Conservation (phyloP, 1,139 yeast genomes). For the Sugiyamaella xylanicola region DNA sequence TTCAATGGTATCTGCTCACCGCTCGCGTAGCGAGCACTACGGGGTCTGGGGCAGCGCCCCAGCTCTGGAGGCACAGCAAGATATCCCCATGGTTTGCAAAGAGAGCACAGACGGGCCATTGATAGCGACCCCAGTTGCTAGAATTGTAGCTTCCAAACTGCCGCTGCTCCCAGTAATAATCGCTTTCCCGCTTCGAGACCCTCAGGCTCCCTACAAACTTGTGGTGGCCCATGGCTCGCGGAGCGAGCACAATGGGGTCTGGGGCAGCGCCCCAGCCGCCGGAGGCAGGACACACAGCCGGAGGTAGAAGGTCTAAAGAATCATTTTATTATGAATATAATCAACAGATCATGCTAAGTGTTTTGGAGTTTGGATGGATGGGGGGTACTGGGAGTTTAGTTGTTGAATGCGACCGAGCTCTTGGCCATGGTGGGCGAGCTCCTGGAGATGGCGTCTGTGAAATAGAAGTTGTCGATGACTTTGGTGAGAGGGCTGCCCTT, state of each 20-base stretch:
- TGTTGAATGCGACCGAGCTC: slow-evolving; percentile 50
- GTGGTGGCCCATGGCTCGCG: not conserved
- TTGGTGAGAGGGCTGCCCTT: slow-evolving; percentile 54
- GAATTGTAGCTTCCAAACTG: no score
- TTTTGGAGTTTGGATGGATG: no score
- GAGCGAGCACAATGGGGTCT: not conserved
- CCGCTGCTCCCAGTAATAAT: no score
- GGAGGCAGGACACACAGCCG: not conserved
- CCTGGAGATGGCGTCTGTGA: slow-evolving; percentile 85
- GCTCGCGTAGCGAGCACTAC: not conserved
- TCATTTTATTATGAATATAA: slow-evolving; percentile 14
- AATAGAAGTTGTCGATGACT: slow-evolving; percentile 81
- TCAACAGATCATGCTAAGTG: slow-evolving; percentile 12
- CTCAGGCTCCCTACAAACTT: no score
- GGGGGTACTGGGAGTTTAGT: slow-evolving; percentile 9
- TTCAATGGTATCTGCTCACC: no score
- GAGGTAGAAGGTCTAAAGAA: not conserved
- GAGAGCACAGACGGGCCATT: no score
- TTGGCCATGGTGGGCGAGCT: slow-evolving; percentile 90
- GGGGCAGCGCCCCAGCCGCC: not conserved
- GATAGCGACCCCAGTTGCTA: no score
- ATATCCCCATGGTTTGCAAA: no score
- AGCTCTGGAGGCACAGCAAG: not conserved
- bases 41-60: no score
- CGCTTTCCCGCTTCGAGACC: no score